Evolutionary conservation across 1,284 basidiomycete species (phyloP).

Genomic region (Fomitopsis betulina): DNA sequence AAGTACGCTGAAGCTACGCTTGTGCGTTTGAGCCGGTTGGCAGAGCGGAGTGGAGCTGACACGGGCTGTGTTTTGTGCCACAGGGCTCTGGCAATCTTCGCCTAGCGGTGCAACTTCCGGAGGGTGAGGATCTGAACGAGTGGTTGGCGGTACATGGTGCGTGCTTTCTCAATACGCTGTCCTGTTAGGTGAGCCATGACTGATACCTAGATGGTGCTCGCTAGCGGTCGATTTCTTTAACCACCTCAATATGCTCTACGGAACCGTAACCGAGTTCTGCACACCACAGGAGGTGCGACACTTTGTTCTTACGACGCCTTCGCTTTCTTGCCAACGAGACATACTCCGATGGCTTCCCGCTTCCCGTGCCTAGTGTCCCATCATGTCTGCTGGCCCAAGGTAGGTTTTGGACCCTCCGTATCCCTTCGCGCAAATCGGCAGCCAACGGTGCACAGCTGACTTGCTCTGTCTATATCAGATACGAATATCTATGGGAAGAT

Average conservation of each 20-base stretch:
- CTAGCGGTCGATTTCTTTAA: slow-evolving; percentile 97
- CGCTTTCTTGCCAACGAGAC: background rate
- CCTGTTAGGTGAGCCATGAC: background rate
- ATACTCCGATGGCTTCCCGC: slow-evolving; percentile 7
- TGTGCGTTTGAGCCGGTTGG: slow-evolving; percentile 40
- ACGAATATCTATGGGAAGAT: slow-evolving; percentile 99
- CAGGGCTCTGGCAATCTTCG: slow-evolving; percentile 93
- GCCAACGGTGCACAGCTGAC: background rate
- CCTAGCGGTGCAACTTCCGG: slow-evolving; percentile 85
- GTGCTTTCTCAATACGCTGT: slow-evolving; percentile 21
- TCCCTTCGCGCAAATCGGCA: background rate
- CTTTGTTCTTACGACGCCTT: background rate
- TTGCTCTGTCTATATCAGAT: slow-evolving; percentile 41
- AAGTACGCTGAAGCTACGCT: slow-evolving; percentile 97
- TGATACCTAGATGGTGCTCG: background rate
- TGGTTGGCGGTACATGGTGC: slow-evolving; percentile 96
- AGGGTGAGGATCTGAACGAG: slow-evolving; percentile 93
- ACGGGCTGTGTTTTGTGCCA: background rate
- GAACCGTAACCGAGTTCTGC: slow-evolving; percentile 95
- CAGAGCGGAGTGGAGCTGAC: background rate
- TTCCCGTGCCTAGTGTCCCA: slow-evolving; percentile 67
- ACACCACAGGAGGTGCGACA: slow-evolving; percentile 80
- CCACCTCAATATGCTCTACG: slow-evolving; percentile 94
- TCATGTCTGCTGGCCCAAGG: slow-evolving; percentile 98
- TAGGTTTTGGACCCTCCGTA: slow-evolving; percentile 33